Conservation (phyloP, 345 rosid genomes). For the Camelina hispida region DNA sequence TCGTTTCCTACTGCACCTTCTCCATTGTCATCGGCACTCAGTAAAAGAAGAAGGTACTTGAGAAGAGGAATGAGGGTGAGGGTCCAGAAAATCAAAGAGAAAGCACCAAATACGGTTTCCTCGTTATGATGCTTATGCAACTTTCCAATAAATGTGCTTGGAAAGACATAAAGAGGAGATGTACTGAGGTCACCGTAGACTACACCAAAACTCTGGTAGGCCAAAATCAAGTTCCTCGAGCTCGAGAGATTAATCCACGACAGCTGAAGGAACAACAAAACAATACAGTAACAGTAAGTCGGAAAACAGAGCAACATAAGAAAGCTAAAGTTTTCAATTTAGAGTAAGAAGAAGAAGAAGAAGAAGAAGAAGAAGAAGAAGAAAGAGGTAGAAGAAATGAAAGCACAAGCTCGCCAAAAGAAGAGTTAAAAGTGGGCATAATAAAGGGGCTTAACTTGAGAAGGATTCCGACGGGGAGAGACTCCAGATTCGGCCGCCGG, state of each 20-base stretch:
- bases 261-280: conserved; percentile 52
- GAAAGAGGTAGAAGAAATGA: neutral
- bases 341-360: neutral
- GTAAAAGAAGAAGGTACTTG: conserved; percentile 65
- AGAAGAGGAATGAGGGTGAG: conserved; percentile 76
- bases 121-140: conserved; percentile 57
- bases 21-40: conserved; percentile 82
- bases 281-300: conserved; percentile 27
- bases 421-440: neutral
- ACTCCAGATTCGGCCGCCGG: conserved; percentile 56
- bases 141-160: conserved; percentile 64
- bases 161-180: conserved; percentile 86
- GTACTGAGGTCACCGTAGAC: conserved; percentile 88
- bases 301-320: conserved; percentile 7
- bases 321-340: neutral
- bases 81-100: conserved; percentile 94
- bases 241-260: conserved; percentile 67
- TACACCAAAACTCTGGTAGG: conserved; percentile 92
- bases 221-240: conserved; percentile 68
- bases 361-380: neutral
- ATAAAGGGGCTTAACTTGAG: conserved; percentile 46
- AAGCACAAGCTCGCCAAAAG: conserved; percentile 1
- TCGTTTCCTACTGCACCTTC: conserved; percentile 59
- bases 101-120: conserved; percentile 77
- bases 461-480: conserved; percentile 45